Percentiles rank a stretch among this genome's conserved stretches.
Conservation (phyloP, 331 rosid genomes). For the Pyracantha coccinea region DNA sequence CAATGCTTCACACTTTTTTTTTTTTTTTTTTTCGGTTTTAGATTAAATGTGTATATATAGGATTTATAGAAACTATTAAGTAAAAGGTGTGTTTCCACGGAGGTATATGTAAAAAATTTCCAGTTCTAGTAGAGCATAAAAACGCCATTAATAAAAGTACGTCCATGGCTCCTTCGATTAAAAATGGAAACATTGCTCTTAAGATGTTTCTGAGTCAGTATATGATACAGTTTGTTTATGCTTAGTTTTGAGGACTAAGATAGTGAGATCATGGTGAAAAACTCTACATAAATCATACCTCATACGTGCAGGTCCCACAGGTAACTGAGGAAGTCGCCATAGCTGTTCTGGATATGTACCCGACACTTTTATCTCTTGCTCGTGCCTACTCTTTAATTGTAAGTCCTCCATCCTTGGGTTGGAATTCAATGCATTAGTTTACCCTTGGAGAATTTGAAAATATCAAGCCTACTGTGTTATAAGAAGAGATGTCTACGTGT, state of each 20-base stretch:
- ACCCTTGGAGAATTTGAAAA: neutral
- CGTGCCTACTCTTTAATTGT: slow-evolving; percentile 62
- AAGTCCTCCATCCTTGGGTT: slow-evolving; percentile 25
- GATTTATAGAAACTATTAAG: neutral
- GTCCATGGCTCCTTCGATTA: neutral
- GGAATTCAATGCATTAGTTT: neutral
- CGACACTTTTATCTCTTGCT: slow-evolving; percentile 77
- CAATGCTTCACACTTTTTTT: neutral
- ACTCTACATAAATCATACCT: neutral
- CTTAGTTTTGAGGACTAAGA: neutral
- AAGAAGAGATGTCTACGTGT: neutral
- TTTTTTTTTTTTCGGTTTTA: neutral
- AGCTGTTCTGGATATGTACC: slow-evolving; percentile 76
- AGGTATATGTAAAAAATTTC: neutral
- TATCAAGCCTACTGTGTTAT: neutral
- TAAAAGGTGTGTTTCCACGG: neutral
- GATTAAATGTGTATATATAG: neutral
- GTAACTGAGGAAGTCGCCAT: slow-evolving; percentile 93
- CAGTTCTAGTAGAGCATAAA: neutral
- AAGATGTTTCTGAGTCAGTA: neutral
- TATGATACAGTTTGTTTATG: neutral
- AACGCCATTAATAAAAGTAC: neutral
- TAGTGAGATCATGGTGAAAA: neutral
- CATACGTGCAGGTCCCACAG: slow-evolving; percentile 67
- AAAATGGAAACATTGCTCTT: neutral